These are phyloP conservation scores for Magnolia changhungtana DNA, from an alignment of 164 flowering plant species.

Conservation along the genomic window DNA sequence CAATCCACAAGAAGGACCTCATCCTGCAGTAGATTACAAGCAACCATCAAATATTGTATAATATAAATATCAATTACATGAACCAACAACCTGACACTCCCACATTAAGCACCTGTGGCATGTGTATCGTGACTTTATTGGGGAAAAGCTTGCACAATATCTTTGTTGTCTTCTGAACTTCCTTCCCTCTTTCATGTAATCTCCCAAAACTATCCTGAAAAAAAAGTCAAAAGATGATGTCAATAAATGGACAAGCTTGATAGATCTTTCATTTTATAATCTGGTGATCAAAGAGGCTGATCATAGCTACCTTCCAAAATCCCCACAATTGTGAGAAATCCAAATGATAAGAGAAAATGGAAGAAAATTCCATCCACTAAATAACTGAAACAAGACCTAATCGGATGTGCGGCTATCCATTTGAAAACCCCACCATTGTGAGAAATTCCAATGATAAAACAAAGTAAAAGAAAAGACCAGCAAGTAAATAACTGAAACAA, in stretches of 20 bases:
- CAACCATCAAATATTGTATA: neutral
- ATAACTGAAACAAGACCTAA: neutral
- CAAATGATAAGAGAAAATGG: neutral
- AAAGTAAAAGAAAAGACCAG: neutral
- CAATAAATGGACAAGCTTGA: neutral
- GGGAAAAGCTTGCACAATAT: conserved; percentile 71
- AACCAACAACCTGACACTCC: neutral
- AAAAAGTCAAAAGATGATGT: neutral
- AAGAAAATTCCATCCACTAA: neutral
- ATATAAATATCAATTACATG: neutral
- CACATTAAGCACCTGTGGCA: conserved; percentile 69
- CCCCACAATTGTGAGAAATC: neutral
- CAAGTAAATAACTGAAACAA: neutral
- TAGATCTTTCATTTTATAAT: conserved; percentile 5
- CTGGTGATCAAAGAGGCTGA: neutral
- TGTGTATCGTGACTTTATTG: conserved; percentile 77
- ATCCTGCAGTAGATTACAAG: conserved; percentile 41
- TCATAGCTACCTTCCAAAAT: too few relatives aligned
- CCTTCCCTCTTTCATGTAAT: conserved; percentile 80
- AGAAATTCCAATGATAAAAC: neutral
- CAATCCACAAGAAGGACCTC: conserved; percentile 66
- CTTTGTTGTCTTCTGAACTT: conserved; percentile 66
- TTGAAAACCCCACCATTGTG: too few relatives aligned
- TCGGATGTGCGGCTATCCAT: neutral
- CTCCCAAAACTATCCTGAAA: conserved; percentile 88